Percentiles rank a stretch among this genome's conserved stretches.
Conservation (phyloP, 192 early-diverging fungal species). For the Gamsiella multidivaricata region DNA sequence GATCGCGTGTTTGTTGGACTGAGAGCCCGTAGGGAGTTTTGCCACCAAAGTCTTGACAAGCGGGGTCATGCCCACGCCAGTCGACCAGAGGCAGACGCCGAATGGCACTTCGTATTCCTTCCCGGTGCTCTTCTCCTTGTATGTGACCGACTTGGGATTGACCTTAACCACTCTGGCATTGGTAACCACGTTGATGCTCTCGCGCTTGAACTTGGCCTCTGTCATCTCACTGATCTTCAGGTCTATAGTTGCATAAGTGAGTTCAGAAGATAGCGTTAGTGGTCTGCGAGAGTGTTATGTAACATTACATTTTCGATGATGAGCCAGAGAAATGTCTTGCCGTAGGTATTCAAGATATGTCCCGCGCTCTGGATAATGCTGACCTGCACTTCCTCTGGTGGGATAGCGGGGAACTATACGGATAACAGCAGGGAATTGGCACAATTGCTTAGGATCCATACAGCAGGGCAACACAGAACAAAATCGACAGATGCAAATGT, state of each 20-base stretch:
- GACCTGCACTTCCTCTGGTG: slow-evolving; percentile 64
- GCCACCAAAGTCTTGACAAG: slow-evolving; percentile 61
- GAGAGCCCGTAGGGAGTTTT: slow-evolving; percentile 55
- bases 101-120: slow-evolving; percentile 51
- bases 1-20: slow-evolving; percentile 70
- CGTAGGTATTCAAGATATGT: slow-evolving; percentile 80
- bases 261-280: no score
- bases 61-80: slow-evolving; percentile 71
- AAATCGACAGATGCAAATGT: background rate
- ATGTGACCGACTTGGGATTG: slow-evolving; percentile 64
- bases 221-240: slow-evolving; percentile 72
- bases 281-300: no score
- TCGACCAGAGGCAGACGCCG: slow-evolving; percentile 67
- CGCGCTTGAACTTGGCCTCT: slow-evolving; percentile 71
- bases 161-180: slow-evolving; percentile 74
- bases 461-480: background rate
- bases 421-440: background rate
- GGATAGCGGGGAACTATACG: slow-evolving; percentile 70
- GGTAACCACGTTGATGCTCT: slow-evolving; percentile 73
- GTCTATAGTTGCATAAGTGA: slow-evolving; percentile 19
- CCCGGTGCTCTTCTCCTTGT: slow-evolving; percentile 58
- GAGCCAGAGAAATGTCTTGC: no score
- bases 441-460: background rate
- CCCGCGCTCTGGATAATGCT: slow-evolving; percentile 74
- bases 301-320: no score